Percentiles rank a stretch among this genome's conserved stretches.
Conservation (phyloP, 2,329 filamentous ascomycete species). For the Venturia pyrina region DNA sequence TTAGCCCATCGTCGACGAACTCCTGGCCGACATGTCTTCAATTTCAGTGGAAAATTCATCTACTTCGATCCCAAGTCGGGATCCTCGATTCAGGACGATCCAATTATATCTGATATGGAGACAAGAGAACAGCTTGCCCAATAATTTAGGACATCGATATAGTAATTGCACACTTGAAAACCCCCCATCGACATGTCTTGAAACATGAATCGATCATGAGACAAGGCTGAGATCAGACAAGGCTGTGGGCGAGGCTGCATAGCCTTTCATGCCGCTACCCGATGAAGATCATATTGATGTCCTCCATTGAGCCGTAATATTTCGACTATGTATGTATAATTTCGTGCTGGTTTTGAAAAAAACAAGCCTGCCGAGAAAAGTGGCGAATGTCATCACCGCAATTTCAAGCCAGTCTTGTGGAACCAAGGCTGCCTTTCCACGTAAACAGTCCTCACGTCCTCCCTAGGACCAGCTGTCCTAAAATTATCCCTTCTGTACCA, state of each 20-base stretch:
- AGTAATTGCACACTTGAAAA: neutral
- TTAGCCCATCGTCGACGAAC: neutral
- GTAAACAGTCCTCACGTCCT: neutral
- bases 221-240: constrained; percentile 6
- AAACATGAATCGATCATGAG: neutral
- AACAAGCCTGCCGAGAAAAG: neutral
- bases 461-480: neutral
- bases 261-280: neutral
- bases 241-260: constrained; percentile 2
- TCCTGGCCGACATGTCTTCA: neutral
- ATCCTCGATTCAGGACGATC: neutral
- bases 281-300: neutral
- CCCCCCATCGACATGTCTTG: neutral
- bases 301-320: neutral
- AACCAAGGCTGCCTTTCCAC: neutral
- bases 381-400: neutral
- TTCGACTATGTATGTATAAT: neutral
- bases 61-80: neutral
- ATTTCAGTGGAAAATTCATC: neutral
- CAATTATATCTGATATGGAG: neutral
- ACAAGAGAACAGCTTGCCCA: neutral
- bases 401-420: neutral
- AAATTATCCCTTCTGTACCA: neutral
- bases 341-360: neutral
- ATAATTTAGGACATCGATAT: neutral